Percentiles rank a stretch among this genome's conserved stretches.
Evolutionary conservation across 176 grass and related monocot genomes (phyloP).

Genomic region (Aegilops bicornis): DNA sequence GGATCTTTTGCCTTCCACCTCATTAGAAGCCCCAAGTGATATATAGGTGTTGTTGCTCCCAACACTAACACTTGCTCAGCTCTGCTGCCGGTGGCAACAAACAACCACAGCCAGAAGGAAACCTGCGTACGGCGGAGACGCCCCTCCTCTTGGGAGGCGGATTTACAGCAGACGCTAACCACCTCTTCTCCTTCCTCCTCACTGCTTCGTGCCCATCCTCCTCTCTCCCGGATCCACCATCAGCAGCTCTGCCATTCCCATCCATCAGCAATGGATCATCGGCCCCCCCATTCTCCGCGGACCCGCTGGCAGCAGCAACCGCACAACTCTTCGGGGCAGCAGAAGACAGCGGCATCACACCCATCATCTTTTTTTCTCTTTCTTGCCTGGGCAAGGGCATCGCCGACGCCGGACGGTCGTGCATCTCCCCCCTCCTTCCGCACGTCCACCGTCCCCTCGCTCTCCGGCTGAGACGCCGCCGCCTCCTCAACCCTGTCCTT

Average conservation of each 20-base stretch:
- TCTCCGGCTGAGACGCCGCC: background rate
- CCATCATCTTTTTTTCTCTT: background rate
- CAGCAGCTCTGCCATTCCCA: background rate
- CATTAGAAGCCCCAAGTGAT: too few species aligned
- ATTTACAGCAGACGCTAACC: conserved; percentile 39
- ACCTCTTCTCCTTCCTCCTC: conserved; percentile 32
- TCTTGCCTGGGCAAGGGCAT: background rate
- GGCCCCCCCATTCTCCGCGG: background rate
- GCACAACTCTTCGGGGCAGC: background rate
- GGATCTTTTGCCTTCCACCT: too few species aligned
- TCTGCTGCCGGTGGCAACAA: background rate
- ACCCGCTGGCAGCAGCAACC: background rate
- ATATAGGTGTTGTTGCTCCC: background rate
- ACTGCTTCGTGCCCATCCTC: background rate
- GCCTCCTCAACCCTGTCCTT: background rate
- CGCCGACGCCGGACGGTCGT: background rate
- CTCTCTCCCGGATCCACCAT: background rate
- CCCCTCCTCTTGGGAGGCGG: conserved; percentile 46
- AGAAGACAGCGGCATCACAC: background rate
- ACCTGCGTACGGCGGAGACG: conserved; percentile 35
- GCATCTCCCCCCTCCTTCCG: too few species aligned
- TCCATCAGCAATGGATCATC: background rate
- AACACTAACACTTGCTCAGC: background rate
- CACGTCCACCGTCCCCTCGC: background rate
- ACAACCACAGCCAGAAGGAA: conserved; percentile 46